These are phyloP conservation scores for Salvia miltiorrhiza DNA, from an alignment of 257 asterid genomes.

Conservation along the genomic window DNA sequence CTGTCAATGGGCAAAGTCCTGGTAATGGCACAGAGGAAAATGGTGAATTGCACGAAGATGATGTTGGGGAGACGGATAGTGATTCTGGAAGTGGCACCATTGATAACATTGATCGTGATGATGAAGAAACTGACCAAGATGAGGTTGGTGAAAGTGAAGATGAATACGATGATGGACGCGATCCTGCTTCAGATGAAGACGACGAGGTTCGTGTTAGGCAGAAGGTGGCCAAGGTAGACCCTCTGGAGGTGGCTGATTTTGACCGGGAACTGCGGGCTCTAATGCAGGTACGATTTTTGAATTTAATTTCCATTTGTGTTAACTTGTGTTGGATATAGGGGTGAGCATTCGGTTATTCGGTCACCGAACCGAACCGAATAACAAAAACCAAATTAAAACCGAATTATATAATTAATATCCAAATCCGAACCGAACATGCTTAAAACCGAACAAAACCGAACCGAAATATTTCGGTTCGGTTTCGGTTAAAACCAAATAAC, in stretches of 20 bases:
- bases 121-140: constrained; percentile 72
- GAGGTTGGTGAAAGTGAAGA: constrained; percentile 74
- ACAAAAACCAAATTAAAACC: too few relatives aligned
- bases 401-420: too few relatives aligned
- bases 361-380: too few relatives aligned
- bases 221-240: constrained; percentile 79
- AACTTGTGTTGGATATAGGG: background rate
- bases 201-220: constrained; percentile 91
- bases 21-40: constrained; percentile 65
- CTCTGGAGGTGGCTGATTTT: constrained; percentile 86
- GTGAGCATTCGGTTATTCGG: too few relatives aligned
- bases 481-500: too few relatives aligned
- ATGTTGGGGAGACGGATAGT: constrained; percentile 63
- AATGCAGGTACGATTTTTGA: constrained; percentile 67
- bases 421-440: too few relatives aligned
- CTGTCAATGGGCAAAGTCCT: constrained; percentile 54
- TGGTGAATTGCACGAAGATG: constrained; percentile 65
- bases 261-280: constrained; percentile 89
- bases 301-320: background rate
- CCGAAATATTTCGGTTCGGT: too few relatives aligned
- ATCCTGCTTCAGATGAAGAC: constrained; percentile 85
- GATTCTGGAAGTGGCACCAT: constrained; percentile 87
- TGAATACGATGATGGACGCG: constrained; percentile 63
- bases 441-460: too few relatives aligned
- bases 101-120: constrained; percentile 60